phyloP scores from a whole-genome alignment of 2,329 filamentous ascomycete genomes.

The Fusarium paranaense region DNA sequence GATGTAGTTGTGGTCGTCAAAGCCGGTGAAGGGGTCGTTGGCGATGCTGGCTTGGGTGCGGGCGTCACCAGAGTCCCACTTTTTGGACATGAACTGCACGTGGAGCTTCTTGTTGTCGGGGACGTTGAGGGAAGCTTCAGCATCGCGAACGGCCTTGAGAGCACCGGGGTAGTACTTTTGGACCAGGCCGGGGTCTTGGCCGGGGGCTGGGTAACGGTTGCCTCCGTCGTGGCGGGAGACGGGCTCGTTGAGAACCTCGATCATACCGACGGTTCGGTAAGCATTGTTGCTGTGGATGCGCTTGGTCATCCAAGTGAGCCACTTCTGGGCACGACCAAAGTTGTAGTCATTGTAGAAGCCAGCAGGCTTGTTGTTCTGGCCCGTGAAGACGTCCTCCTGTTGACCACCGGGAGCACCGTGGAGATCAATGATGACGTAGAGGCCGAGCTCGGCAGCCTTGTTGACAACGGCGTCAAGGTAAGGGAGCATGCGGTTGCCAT shows the following conservation, averaged over 20 bases:
- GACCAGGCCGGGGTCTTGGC: conserved; percentile 24
- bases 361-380: conserved; percentile 32
- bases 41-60: conserved; percentile 4
- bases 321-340: conserved; percentile 32
- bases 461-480: conserved; percentile 28
- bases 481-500: conserved; percentile 27
- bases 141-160: conserved; percentile 24
- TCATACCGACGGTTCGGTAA: conserved; percentile 13
- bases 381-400: conserved; percentile 31
- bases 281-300: conserved; percentile 27
- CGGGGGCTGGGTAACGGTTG: conserved; percentile 26
- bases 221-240: conserved; percentile 20
- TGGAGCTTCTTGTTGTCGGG: conserved; percentile 20
- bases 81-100: conserved; percentile 36
- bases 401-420: conserved; percentile 31
- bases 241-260: conserved; percentile 33
- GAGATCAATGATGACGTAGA: conserved; percentile 36
- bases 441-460: conserved; percentile 26
- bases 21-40: conserved; percentile 13
- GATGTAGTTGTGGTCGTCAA: conserved; percentile 36
- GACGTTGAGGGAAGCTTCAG: not conserved
- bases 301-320: conserved; percentile 33
- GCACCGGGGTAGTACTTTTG: conserved; percentile 28
- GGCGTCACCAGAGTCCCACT: conserved; percentile 32
- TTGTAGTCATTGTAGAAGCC: conserved; percentile 32